These are phyloP conservation scores for Cordyceps farinosa DNA, from an alignment of 2,329 filamentous ascomycete genomes.

Conservation along the genomic window DNA sequence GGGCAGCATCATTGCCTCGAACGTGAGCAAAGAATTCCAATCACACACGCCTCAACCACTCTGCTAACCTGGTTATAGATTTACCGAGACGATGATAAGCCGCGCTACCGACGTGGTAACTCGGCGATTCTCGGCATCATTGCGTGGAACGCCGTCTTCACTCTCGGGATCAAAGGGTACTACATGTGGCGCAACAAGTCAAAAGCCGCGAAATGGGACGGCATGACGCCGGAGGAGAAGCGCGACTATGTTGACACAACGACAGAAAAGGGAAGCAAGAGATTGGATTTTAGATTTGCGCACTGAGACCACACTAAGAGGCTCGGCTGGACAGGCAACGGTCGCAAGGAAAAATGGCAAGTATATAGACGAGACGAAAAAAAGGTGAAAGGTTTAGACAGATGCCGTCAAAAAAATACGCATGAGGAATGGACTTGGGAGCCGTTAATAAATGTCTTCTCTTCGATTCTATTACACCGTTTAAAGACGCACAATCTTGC, in stretches of 20 bases:
- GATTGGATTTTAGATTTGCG: conserved; percentile 36
- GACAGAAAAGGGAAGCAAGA: conserved; percentile 39
- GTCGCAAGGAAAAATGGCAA: too few relatives aligned
- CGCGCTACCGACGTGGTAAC: conserved; percentile 44
- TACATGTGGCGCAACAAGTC: conserved; percentile 33
- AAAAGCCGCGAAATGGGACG: conserved; percentile 41
- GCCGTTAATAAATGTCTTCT: too few relatives aligned
- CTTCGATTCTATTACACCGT: too few relatives aligned
- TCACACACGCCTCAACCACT: too few relatives aligned
- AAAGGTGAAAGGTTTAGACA: too few relatives aligned
- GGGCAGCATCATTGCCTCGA: conserved; percentile 38
- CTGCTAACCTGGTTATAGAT: conserved; percentile 23
- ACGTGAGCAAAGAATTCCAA: conserved; percentile 21
- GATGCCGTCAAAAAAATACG: too few relatives aligned
- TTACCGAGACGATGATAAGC: conserved; percentile 30
- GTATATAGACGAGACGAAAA: too few relatives aligned
- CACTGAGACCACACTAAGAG: conserved; percentile 22
- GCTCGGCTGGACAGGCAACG: neutral
- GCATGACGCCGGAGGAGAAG: conserved; percentile 39
- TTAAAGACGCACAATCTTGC: too few relatives aligned
- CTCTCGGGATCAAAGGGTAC: conserved; percentile 30
- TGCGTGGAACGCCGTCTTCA: conserved; percentile 31
- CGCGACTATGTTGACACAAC: conserved; percentile 30
- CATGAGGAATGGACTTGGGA: too few relatives aligned
- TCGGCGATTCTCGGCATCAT: conserved; percentile 49